phyloP scores from a whole-genome alignment of 768 basidiomycete species.

The Boletus pseudo-olivaceus region DNA sequence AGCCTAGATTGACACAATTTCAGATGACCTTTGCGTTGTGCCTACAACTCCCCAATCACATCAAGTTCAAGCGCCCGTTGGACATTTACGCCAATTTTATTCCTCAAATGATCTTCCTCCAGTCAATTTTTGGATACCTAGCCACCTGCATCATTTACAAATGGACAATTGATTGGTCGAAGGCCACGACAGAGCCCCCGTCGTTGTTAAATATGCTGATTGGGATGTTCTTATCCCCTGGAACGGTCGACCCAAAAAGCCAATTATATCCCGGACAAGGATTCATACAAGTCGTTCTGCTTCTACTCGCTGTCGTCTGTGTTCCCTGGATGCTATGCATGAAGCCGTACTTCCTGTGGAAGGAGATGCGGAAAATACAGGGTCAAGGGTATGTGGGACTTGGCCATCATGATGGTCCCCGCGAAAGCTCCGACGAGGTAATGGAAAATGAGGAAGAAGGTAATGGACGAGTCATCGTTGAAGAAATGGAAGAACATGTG shows the following conservation, averaged over 20 bases:
- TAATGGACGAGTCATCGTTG: conserved; percentile 67
- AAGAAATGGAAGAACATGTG: conserved; percentile 70
- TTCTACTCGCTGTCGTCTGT: conserved; percentile 78
- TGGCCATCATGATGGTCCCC: conserved; percentile 52
- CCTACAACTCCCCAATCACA: conserved; percentile 92
- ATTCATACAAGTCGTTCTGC: conserved; percentile 74
- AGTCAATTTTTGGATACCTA: conserved; percentile 97
- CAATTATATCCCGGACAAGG: conserved; percentile 87
- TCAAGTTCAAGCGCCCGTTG: conserved; percentile 83
- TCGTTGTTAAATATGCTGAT: conserved; percentile 95
- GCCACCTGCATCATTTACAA: conserved; percentile 95
- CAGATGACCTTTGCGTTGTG: conserved; percentile 99
- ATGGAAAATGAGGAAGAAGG: conserved; percentile 82
- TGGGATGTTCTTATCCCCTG: conserved; percentile 92
- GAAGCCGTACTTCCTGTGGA: conserved; percentile 91
- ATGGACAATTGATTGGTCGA: conserved; percentile 92
- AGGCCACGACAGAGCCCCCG: conserved; percentile 66
- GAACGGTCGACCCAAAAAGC: conserved; percentile 59
- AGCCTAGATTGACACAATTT: conserved; percentile 12
- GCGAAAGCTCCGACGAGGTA: conserved; percentile 55
- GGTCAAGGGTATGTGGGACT: conserved; percentile 81
- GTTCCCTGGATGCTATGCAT: conserved; percentile 92
- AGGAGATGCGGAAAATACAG: conserved; percentile 82
- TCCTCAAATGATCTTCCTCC: conserved; percentile 95
- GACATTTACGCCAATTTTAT: conserved; percentile 95